Evolutionary conservation across 2,329 filamentous ascomycete species (phyloP).

Genomic region (Colletotrichum sp.): DNA sequence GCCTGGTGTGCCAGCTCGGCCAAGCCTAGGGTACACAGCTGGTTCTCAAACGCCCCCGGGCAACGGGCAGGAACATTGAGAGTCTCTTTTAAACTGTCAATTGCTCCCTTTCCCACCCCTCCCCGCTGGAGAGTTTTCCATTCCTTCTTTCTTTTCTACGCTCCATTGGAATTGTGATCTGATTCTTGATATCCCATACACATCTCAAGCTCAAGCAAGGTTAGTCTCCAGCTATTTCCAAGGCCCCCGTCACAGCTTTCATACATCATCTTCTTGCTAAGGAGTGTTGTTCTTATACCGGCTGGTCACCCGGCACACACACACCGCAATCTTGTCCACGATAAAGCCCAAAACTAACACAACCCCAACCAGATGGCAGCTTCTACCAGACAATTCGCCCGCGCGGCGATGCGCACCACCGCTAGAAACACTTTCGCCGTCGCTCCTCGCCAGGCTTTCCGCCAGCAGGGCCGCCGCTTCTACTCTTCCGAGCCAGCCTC

Average conservation of each 20-base stretch:
- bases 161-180: background rate
- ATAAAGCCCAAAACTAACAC: background rate
- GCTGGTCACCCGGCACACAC: background rate
- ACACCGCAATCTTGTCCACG: background rate
- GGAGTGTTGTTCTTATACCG: background rate
- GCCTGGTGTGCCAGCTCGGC: background rate
- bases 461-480: constrained; percentile 75
- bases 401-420: constrained; percentile 63
- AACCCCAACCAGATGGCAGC: constrained; percentile 6
- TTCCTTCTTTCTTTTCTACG: background rate
- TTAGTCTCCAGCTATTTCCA: background rate
- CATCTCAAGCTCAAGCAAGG: constrained; percentile 6
- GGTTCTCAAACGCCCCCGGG: constrained; percentile 19
- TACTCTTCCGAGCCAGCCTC: constrained; percentile 74
- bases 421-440: constrained; percentile 64
- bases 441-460: constrained; percentile 71
- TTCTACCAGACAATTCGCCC: constrained; percentile 51
- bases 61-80: background rate
- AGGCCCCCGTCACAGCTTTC: background rate
- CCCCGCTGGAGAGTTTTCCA: background rate
- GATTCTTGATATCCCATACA: background rate
- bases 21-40: background rate
- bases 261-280: constrained; percentile 1
- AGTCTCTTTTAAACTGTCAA: background rate
- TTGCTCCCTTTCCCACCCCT: background rate